Evolutionary conservation across 1,284 basidiomycete species (phyloP), one percentile per base, ranked within the genome.

Genomic region (Pseudomicrostroma phylloplanum): DNA sequence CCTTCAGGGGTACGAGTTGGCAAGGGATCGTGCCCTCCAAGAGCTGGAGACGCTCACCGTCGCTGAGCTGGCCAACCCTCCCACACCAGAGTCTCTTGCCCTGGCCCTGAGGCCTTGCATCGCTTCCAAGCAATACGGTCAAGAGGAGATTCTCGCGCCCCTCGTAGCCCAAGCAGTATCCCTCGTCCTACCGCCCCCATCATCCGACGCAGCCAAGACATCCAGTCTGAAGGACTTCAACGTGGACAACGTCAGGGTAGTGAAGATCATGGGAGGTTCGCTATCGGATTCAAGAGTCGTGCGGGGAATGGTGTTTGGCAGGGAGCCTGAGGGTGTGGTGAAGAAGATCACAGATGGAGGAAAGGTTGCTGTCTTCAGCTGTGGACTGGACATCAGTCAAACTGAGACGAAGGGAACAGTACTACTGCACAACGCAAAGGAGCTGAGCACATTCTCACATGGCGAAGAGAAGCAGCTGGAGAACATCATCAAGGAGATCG

Each of bases 371-470:
- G 90, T 97, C 61, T 97, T 89, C 82, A 97, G 93, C 0, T 91
- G 87, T 67, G 90, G 89, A 1, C 84, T 97, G 64, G 94, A 97
- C 80, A 87, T 92, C 63, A 86, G 91, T 15, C 96, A 98, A 81
- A 97, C 96, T 23, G 96, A 99, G 82, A 99, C 96, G 23, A 99
- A 99, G 81, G 96, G 96, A 56, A 99, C 96, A 1, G 96, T 98
- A 1, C 84, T 99, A 55, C 85, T 99, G 73, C 92, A 94, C 81
- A 97, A 87, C 80, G 92, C 93, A 6, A 88, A 96, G 63, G 94
- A 99, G 80, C 89, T 98, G 85, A 85, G 64, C 49, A 96, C 67
- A 82, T 99, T 98, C 78, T 91, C 92, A 2, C 84, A 86, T 23
- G 96, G 92, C 41, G 96, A 99, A 81, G 96, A 98, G 91, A 80